phyloP scores from a whole-genome alignment of 2,329 filamentous ascomycete genomes.

The Westerdykella sp. region DNA sequence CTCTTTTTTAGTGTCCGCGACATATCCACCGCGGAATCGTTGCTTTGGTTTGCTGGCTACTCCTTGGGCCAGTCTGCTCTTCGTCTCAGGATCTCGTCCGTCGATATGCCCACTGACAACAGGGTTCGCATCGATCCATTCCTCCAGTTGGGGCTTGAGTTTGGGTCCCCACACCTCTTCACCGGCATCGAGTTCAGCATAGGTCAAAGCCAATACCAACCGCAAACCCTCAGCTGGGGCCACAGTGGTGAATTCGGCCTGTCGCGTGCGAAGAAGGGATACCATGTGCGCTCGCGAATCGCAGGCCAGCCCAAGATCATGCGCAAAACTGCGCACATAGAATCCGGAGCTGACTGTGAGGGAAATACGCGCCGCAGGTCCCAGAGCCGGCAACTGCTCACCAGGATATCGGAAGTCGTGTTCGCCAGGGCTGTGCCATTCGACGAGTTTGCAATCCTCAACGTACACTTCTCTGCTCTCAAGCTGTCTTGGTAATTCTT shows the following conservation, averaged over 20 bases:
- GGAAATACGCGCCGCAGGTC: conserved; percentile 16
- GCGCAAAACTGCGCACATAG: conserved; percentile 30
- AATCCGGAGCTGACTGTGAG: conserved; percentile 27
- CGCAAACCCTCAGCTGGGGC: conserved; percentile 4
- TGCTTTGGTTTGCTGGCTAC: conserved; percentile 13
- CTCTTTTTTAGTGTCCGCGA: conserved; percentile 22
- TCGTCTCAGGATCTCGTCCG: conserved; percentile 13
- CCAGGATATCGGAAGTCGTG: conserved; percentile 14
- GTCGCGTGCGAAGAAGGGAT: conserved; percentile 18
- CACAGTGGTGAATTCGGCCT: conserved; percentile 15
- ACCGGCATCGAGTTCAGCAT: conserved; percentile 16
- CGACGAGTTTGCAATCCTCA: conserved; percentile 21
- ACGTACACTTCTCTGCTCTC: conserved; percentile 24
- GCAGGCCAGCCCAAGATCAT: conserved; percentile 25
- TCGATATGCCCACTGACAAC: conserved; percentile 9
- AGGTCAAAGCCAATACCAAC: conserved; percentile 13
- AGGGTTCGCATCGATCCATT: conserved; percentile 21
- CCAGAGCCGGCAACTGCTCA: conserved; percentile 5
- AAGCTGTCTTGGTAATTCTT: conserved; percentile 18
- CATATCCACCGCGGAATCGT: conserved; percentile 25
- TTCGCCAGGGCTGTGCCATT: conserved; percentile 17
- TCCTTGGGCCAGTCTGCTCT: conserved; percentile 8
- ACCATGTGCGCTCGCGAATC: conserved; percentile 20
- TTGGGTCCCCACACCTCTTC: conserved; percentile 20
- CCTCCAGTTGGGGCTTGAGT: conserved; percentile 15